These are phyloP conservation scores for Geotrichum aggregatum DNA, from an alignment of 1,139 yeast species.

Conservation along the genomic window DNA sequence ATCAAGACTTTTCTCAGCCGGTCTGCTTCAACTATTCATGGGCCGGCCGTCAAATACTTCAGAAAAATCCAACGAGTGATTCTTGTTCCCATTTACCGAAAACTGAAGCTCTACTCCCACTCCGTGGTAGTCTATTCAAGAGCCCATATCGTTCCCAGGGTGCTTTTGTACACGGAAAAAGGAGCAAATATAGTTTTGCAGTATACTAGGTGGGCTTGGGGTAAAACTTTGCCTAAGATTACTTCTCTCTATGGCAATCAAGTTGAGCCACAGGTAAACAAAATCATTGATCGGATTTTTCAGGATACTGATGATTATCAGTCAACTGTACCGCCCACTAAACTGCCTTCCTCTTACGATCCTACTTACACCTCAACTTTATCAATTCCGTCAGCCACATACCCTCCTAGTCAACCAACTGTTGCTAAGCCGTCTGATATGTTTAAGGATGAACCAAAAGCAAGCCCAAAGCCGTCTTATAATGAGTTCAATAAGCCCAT, in stretches of 20 bases:
- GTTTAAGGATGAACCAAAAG: not conserved
- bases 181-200: not conserved
- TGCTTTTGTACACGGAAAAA: not conserved
- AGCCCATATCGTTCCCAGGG: slow-evolving; percentile 9
- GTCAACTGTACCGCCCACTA: not conserved
- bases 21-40: slow-evolving; percentile 21
- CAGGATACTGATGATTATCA: slow-evolving; percentile 9
- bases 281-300: slow-evolving; percentile 29
- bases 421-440: not conserved
- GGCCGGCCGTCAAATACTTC: slow-evolving; percentile 14
- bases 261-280: slow-evolving; percentile 33
- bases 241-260: slow-evolving; percentile 26
- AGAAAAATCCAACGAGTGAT: slow-evolving; percentile 17
- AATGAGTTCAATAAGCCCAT: slow-evolving; percentile 12
- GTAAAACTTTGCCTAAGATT: slow-evolving; percentile 27
- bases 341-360: not conserved
- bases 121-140: not conserved
- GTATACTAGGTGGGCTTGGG: slow-evolving; percentile 23
- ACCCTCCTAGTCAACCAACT: slow-evolving; percentile 1
- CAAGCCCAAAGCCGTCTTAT: not conserved
- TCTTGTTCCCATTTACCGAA: slow-evolving; percentile 20
- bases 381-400: not conserved
- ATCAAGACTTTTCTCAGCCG: slow-evolving; percentile 17
- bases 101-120: slow-evolving; percentile 9
- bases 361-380: not conserved